phyloP scores from a whole-genome alignment of 2,329 filamentous ascomycete species.

The Nemania sp. region DNA sequence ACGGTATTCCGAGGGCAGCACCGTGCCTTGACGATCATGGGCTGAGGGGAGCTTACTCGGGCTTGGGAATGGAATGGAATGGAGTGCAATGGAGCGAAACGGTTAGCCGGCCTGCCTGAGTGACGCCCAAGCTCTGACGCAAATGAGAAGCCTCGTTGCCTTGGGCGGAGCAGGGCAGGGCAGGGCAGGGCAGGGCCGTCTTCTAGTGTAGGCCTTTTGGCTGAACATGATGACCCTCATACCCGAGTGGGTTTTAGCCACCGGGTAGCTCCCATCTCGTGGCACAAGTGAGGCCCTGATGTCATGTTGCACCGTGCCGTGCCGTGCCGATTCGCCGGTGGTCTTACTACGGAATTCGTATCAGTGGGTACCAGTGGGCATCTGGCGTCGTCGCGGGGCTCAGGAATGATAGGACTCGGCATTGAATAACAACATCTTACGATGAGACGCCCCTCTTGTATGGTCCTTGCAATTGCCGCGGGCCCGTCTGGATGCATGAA shows the following conservation, averaged over 20 bases:
- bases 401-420: slow-evolving; percentile 9
- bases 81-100: not conserved
- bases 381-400: slow-evolving; percentile 3
- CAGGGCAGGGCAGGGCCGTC: not conserved
- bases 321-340: slow-evolving; percentile 19
- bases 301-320: slow-evolving; percentile 17
- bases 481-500: slow-evolving; percentile 20
- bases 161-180: slow-evolving; percentile 7
- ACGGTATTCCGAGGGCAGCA: slow-evolving; percentile 31
- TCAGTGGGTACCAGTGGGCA: slow-evolving; percentile 3
- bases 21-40: slow-evolving; percentile 30
- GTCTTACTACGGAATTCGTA: slow-evolving; percentile 11
- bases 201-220: slow-evolving; percentile 18
- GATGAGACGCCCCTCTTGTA: slow-evolving; percentile 27
- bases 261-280: slow-evolving; percentile 17
- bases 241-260: slow-evolving; percentile 12
- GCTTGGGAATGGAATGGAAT: slow-evolving; percentile 7
- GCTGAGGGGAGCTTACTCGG: slow-evolving; percentile 4
- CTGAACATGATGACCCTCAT: slow-evolving; percentile 21
- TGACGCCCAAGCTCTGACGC: slow-evolving; percentile 20
- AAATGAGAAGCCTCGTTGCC: slow-evolving; percentile 10
- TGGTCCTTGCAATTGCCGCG: slow-evolving; percentile 19
- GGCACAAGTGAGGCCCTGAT: slow-evolving; percentile 25
- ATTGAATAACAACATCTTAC: slow-evolving; percentile 25
- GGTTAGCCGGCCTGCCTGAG: slow-evolving; percentile 3